A percentile compares a stretch with the other conserved stretches of the same genome.
Evolutionary conservation across 495 filamentous ascomycete genomes (phyloP).

Genomic region (Hypoxylon cercidicola): DNA sequence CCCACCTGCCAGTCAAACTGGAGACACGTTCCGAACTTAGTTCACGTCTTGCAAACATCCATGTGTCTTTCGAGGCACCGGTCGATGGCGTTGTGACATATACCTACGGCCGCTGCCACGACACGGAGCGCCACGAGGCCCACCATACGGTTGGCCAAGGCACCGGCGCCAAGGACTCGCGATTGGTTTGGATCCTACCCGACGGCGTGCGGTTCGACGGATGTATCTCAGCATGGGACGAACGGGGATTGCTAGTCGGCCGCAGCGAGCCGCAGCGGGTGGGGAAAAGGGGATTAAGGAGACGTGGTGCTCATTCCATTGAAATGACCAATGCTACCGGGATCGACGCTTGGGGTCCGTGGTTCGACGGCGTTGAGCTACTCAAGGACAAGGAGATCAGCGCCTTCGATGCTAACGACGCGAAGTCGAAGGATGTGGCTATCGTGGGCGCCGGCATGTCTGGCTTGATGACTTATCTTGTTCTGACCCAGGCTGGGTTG

Average conservation of each 20-base stretch:
- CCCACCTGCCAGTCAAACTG: conserved; percentile 48
- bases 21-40: conserved; percentile 50
- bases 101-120: conserved; percentile 54
- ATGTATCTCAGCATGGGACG: conserved; percentile 65
- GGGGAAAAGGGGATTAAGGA: conserved; percentile 38
- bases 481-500: conserved; percentile 52
- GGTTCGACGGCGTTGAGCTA: conserved; percentile 75
- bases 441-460: conserved; percentile 78
- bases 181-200: conserved; percentile 66
- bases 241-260: conserved; percentile 50
- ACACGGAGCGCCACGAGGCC: conserved; percentile 27
- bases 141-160: conserved; percentile 48
- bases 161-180: conserved; percentile 37
- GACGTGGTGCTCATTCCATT: conserved; percentile 51
- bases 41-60: conserved; percentile 58
- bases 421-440: conserved; percentile 66
- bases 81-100: conserved; percentile 48
- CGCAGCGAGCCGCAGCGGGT: conserved; percentile 55
- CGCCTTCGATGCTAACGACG: conserved; percentile 61
- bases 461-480: conserved; percentile 66
- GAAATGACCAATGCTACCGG: conserved; percentile 59
- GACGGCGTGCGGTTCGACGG: conserved; percentile 53
- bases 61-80: conserved; percentile 46
- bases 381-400: conserved; percentile 64
- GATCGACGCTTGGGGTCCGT: conserved; percentile 70